Evolutionary conservation across 1,284 basidiomycete genomes (phyloP), one percentile per base, ranked within the genome.

Genomic region (Phellinidium pouzarii): DNA sequence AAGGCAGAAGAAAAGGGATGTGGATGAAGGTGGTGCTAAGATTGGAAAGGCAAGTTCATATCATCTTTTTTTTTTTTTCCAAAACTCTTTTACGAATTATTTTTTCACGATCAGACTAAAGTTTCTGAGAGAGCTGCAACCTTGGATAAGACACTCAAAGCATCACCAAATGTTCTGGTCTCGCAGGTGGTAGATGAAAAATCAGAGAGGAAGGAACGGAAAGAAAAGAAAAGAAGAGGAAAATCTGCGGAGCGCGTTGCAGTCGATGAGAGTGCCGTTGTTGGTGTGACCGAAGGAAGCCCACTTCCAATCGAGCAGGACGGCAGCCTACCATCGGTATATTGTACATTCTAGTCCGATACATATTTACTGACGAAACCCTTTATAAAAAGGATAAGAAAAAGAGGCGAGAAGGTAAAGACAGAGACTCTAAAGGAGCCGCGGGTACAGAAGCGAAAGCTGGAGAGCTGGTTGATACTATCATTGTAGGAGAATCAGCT

Each of bases 1-100:
- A 57, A 65, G 64, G 54, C 59, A 60, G 55, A 64, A 61, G 51
- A 59, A 64, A 52, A 62, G 50, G 34, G 51, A 47, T 14, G 51
- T 12, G 19, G 34, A 6, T 11, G 17, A 9, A 12, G 49, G n/a
- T 14, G 37, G 19, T 20, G 22, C 37, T 3, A 50, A 44, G 29
- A 29, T 11, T 37, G 31, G 11, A 20, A 50, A 38, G n/a, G 44
- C n/a, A 12, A 47, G 20, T 7, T 44, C 20, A 19, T 5, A 23
- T 23, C n/a, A 22, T 7, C 4, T 44, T 8, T 44, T 8, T 25
- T 23, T 2, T 14, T 12, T 22, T 26, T 17, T 29, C 5, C 14
- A n/a, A 22, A 8, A 3, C 14, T 14, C 3, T 25, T 7, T 40
- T 40, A 17, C 37, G 11, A 2, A 34, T 34, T 34, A 14, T 34